phyloP scores from a whole-genome alignment of 2,329 filamentous ascomycete genomes.

The Hypoxylon sp. region DNA sequence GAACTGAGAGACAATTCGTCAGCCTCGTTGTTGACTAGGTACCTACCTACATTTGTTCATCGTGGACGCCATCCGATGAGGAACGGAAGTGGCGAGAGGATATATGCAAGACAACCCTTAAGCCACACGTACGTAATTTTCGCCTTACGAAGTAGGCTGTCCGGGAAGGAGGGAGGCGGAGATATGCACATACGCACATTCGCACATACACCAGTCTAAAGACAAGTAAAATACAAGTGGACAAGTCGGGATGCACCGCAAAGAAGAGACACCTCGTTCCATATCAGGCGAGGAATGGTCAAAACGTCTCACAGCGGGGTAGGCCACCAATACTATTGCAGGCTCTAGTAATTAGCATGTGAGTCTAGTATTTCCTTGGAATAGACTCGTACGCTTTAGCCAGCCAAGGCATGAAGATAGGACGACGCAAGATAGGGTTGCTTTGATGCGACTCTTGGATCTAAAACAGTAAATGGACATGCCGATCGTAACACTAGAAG shows the following conservation, averaged over 20 bases:
- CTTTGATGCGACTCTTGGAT: slow-evolving; percentile 30
- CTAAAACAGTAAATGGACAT: slow-evolving; percentile 27
- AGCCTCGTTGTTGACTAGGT: slow-evolving; percentile 19
- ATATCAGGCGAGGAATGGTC: slow-evolving; percentile 28
- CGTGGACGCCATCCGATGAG: background rate
- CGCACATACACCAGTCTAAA: slow-evolving; percentile 9
- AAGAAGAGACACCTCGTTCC: slow-evolving; percentile 30
- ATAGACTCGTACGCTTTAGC: slow-evolving; percentile 24
- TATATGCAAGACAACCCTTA: slow-evolving; percentile 10
- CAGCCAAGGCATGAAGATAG: slow-evolving; percentile 30
- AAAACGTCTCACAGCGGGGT: slow-evolving; percentile 22
- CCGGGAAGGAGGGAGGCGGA: slow-evolving; percentile 21
- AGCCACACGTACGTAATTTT: slow-evolving; percentile 25
- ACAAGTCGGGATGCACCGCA: slow-evolving; percentile 13
- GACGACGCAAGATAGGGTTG: slow-evolving; percentile 42
- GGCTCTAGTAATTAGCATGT: slow-evolving; percentile 28
- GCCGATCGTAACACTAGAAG: slow-evolving; percentile 36
- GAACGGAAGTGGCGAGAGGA: slow-evolving; percentile 1
- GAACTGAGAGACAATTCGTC: slow-evolving; percentile 14
- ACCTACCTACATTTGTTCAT: no score
- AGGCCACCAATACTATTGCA: slow-evolving; percentile 11
- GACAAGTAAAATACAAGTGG: slow-evolving; percentile 11
- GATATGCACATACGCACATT: slow-evolving; percentile 5
- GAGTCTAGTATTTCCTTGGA: slow-evolving; percentile 24
- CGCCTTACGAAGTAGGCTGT: slow-evolving; percentile 11